These are phyloP conservation scores for Oehlia diaphana DNA, from an alignment of 192 early-diverging fungal species.

Conservation along the genomic window DNA sequence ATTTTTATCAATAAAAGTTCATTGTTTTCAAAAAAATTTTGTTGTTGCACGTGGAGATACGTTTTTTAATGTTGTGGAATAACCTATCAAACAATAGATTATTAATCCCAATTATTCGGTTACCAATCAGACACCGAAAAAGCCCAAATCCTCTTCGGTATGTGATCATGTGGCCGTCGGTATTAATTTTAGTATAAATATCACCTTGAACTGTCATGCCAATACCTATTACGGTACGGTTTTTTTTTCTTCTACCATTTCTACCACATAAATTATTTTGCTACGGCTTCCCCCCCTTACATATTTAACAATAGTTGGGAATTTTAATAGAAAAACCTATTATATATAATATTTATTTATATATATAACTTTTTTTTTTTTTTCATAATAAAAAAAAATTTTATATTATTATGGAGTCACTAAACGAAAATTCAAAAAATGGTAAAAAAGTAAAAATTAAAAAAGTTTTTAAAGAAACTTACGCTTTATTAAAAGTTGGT, in stretches of 20 bases:
- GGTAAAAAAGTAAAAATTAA: neutral
- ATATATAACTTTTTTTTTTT: neutral
- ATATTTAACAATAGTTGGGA: neutral
- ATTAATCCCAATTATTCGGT: neutral
- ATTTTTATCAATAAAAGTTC: neutral
- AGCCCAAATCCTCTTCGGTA: constrained; percentile 1
- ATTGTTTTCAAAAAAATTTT: neutral
- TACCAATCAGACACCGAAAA: neutral
- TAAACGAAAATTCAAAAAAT: neutral
- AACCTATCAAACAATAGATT: constrained; percentile 6
- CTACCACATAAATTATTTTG: neutral
- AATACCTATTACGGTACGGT: constrained; percentile 8
- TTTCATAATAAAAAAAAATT: neutral
- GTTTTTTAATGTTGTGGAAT: neutral
- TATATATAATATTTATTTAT: no score
- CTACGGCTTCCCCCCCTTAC: neutral
- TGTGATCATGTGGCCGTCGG: constrained; percentile 8
- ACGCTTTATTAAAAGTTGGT: neutral
- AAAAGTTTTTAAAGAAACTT: neutral
- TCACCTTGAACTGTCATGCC: constrained; percentile 10
- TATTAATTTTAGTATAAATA: constrained; percentile 8
- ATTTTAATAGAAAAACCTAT: neutral
- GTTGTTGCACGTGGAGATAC: neutral
- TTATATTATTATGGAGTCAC: neutral
- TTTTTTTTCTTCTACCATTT: neutral